Evolutionary conservation across 169 alveolate genomes (phyloP), one percentile per base, ranked within the genome.

Genomic region (Plasmodium fragile): DNA sequence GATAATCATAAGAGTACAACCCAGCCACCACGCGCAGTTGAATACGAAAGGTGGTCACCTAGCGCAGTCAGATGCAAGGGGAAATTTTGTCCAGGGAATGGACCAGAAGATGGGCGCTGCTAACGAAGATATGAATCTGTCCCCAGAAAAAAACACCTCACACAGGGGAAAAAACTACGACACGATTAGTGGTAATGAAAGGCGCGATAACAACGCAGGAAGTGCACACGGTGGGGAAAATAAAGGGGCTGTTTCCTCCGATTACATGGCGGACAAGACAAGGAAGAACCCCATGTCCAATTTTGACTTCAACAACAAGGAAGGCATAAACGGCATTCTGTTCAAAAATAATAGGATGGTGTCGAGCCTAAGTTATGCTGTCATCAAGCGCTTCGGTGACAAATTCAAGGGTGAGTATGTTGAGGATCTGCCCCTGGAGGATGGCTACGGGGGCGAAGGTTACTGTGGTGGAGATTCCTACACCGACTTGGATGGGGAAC

Each of bases 1-100:
- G 69, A 85, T 85, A 34, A 69, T 52, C 22, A 75, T 85, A 73
- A 72, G 30, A 18, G 93, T 73, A 16, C 65, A 85, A 85, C 30
- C 55, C 16, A 55, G 78, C 0, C 25, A 70, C 1, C 45, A 36
- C 10, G 22, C 16, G 16, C 92, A 30, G n/a, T 69, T 43, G 36
- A 69, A 1, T 82, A 69, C 52, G 16, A 11, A 32, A 45, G 49
- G 10, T 70, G 52, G 72, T 39, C 11, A n/a, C 11, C 4, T 28
- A 18, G 16, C 36, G 30, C 16, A 1, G 45, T 10, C n/a, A 41
- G 30, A 18, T 6, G 53, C 41, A 16, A 70, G 13, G 30, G 75
- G 4, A 16, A 53, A 83, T 53, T 22, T 25, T 70, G 13, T 22
- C 3, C 2, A 16, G 39, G 53, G 45, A 28, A 45, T 39, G 52